These are phyloP conservation scores for Pseudogymnoascus sp. DNA, from an alignment of 2,329 filamentous ascomycete genomes.

Conservation along the genomic window DNA sequence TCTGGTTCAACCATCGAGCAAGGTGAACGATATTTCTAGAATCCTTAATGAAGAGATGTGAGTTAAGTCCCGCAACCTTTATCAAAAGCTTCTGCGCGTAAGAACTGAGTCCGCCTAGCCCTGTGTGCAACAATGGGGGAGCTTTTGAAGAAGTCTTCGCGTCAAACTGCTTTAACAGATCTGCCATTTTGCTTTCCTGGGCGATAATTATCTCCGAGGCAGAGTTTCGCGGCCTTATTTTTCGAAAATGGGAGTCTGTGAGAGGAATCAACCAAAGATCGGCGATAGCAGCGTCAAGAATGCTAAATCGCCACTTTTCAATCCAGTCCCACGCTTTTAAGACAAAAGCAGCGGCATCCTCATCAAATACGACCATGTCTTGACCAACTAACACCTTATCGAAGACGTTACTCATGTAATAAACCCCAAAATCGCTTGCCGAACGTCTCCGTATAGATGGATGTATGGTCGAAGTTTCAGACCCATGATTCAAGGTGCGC, in stretches of 20 bases:
- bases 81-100: background rate
- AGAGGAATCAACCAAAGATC: background rate
- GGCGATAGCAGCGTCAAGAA: background rate
- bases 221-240: slow-evolving; percentile 14
- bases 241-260: slow-evolving; percentile 20
- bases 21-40: slow-evolving; percentile 11
- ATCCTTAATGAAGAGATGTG: slow-evolving; percentile 12
- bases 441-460: background rate
- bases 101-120: background rate
- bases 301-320: background rate
- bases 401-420: background rate
- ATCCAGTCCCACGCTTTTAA: background rate
- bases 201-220: slow-evolving; percentile 11
- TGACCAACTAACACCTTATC: background rate
- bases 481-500: background rate
- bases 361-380: background rate
- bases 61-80: background rate
- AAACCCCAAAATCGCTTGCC: background rate
- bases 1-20: slow-evolving; percentile 15
- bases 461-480: background rate
- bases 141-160: background rate
- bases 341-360: background rate
- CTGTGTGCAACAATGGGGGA: slow-evolving; percentile 12
- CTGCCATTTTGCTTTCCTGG: slow-evolving; percentile 10
- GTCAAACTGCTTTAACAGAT: slow-evolving; percentile 18